A percentile compares a stretch with the other conserved stretches of the same genome.
These are phyloP conservation scores for Penicillium sp. DNA, from an alignment of 2,329 filamentous ascomycete genomes.

Conservation along the genomic window DNA sequence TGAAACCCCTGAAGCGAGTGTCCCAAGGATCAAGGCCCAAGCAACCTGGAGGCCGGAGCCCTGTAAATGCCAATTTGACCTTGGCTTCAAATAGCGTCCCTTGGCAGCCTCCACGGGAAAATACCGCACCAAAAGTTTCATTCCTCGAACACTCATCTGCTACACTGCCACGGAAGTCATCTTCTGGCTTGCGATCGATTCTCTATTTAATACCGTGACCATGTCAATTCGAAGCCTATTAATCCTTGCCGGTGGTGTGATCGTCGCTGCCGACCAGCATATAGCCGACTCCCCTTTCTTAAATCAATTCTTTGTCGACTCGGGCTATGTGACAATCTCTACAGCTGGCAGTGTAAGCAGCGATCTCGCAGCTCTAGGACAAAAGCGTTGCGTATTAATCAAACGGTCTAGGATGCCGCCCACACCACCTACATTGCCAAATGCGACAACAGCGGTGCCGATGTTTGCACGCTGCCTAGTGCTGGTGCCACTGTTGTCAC, in stretches of 20 bases:
- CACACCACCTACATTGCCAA: constrained; percentile 2
- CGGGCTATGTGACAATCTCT: constrained; percentile 2
- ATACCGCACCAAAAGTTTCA: neutral
- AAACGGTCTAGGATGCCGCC: neutral
- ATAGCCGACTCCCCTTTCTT: constrained; percentile 1
- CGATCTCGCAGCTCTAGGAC: neutral
- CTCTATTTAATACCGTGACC: neutral
- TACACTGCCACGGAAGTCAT: neutral
- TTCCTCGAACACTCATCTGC: neutral
- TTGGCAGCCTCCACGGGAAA: neutral
- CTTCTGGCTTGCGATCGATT: neutral
- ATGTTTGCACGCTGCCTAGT: constrained; percentile 3
- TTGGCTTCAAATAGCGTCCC: constrained; percentile 4
- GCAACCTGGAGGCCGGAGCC: neutral
- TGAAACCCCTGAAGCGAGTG: neutral
- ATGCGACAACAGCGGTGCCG: neutral
- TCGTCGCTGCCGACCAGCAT: constrained; percentile 1
- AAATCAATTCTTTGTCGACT: constrained; percentile 3
- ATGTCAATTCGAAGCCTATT: neutral
- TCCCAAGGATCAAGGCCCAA: neutral
- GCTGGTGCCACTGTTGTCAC: constrained; percentile 4
- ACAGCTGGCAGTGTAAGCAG: constrained; percentile 4
- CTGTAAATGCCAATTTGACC: neutral
- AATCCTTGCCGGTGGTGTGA: neutral
- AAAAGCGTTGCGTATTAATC: neutral